These are phyloP conservation scores for Hymenoscyphus infarciens DNA, from an alignment of 2,329 filamentous ascomycete genomes.

Conservation along the genomic window DNA sequence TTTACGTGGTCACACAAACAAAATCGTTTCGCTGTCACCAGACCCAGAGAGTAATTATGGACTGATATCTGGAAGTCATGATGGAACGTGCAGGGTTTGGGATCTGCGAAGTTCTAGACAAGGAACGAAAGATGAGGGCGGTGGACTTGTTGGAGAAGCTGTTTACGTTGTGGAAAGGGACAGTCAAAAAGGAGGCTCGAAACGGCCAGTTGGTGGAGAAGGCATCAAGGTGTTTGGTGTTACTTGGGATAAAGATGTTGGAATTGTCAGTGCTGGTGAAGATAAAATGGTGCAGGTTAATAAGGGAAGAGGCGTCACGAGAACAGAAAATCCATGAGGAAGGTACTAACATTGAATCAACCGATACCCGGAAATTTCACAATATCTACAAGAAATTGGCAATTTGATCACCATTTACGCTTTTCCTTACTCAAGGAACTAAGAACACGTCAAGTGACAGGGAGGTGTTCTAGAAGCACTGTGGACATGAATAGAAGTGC, in stretches of 20 bases:
- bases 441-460: background rate
- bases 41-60: constrained; percentile 66
- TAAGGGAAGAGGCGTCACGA: constrained; percentile 34
- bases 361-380: background rate
- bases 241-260: constrained; percentile 78
- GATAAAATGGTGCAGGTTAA: constrained; percentile 96
- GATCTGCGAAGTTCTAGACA: constrained; percentile 72
- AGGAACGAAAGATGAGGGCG: constrained; percentile 56
- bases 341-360: background rate
- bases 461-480: background rate
- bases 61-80: constrained; percentile 86
- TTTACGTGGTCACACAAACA: constrained; percentile 84
- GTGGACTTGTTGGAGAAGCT: constrained; percentile 63
- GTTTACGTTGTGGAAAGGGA: constrained; percentile 75
- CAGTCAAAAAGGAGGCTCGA: constrained; percentile 58
- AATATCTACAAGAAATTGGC: background rate
- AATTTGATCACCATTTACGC: background rate
- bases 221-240: constrained; percentile 89
- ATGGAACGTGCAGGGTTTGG: constrained; percentile 92
- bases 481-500: background rate
- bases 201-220: constrained; percentile 67
- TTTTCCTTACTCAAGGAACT: background rate
- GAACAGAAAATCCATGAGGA: constrained; percentile 13
- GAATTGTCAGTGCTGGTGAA: constrained; percentile 88
- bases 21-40: constrained; percentile 49